phyloP scores from a whole-genome alignment of 352 stramenopile genomes.

The Phytophthora hibernalis region DNA sequence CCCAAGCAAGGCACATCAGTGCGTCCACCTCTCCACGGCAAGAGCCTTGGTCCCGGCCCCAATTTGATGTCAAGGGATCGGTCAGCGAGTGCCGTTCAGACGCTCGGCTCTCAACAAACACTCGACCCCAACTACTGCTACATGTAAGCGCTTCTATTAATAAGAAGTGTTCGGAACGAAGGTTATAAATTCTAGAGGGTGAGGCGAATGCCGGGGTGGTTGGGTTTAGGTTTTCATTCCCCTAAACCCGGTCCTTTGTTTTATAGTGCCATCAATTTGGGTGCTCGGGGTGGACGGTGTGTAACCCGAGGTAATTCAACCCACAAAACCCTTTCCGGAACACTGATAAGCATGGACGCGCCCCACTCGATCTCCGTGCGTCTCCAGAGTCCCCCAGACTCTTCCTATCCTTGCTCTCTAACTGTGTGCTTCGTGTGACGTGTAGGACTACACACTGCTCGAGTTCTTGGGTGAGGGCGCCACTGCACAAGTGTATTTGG shows the following conservation, averaged over 20 bases:
- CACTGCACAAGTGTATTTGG: slow-evolving; percentile 82
- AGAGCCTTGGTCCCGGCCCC: slow-evolving; percentile 62
- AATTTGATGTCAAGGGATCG: slow-evolving; percentile 65
- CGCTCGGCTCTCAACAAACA: slow-evolving; percentile 28
- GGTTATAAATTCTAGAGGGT: too few species aligned
- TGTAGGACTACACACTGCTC: slow-evolving; percentile 70
- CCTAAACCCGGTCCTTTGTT: too few species aligned
- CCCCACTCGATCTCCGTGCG: slow-evolving; percentile 33
- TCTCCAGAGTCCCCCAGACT: not conserved
- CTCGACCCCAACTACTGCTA: slow-evolving; percentile 80
- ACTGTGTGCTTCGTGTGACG: not conserved
- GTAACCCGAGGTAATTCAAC: too few species aligned
- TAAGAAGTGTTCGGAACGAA: too few species aligned
- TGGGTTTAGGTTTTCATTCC: too few species aligned
- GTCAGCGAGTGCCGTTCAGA: slow-evolving; percentile 52
- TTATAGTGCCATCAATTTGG: too few species aligned
- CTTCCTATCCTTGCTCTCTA: not conserved
- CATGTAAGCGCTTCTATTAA: slow-evolving; percentile 82
- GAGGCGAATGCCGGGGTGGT: too few species aligned
- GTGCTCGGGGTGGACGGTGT: too few species aligned
- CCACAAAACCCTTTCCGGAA: too few species aligned
- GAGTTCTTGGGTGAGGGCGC: slow-evolving; percentile 82
- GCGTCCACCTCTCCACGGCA: slow-evolving; percentile 61
- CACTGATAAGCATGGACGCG: slow-evolving; percentile 3
- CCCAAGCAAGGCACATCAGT: slow-evolving; percentile 72